phyloP scores from a whole-genome alignment of 768 basidiomycete species.

The Tubosaeta sp. region DNA sequence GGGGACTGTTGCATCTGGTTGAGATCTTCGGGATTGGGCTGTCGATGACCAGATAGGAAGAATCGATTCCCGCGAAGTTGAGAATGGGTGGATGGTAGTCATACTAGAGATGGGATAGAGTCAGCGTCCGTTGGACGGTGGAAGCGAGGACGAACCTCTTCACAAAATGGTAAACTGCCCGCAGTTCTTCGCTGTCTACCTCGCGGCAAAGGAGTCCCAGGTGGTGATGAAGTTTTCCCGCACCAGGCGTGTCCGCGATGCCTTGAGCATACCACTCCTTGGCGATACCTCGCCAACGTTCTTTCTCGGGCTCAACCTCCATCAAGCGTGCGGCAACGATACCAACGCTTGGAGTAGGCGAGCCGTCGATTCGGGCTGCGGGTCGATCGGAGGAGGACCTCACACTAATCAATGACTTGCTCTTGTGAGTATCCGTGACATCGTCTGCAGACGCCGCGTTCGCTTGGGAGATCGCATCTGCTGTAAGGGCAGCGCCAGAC shows the following conservation, averaged over 20 bases:
- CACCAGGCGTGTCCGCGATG: slow-evolving; percentile 85
- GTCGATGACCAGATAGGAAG: slow-evolving; percentile 81
- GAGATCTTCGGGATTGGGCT: slow-evolving; percentile 57
- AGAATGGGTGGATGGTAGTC: slow-evolving; percentile 86
- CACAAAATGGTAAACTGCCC: slow-evolving; percentile 88
- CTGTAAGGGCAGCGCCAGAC: slow-evolving; percentile 44
- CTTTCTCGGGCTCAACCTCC: slow-evolving; percentile 87
- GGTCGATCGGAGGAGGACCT: slow-evolving; percentile 42
- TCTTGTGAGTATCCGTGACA: slow-evolving; percentile 31
- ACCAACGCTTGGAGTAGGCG: slow-evolving; percentile 76
- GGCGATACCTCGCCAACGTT: slow-evolving; percentile 86
- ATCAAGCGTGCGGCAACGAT: slow-evolving; percentile 74
- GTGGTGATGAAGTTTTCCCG: slow-evolving; percentile 92
- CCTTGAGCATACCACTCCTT: slow-evolving; percentile 91
- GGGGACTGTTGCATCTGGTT: slow-evolving; percentile 66
- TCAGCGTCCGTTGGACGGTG: slow-evolving; percentile 3
- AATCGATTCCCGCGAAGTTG: slow-evolving; percentile 84
- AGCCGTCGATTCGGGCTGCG: slow-evolving; percentile 58
- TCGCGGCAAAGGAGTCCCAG: slow-evolving; percentile 85
- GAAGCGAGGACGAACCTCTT: slow-evolving; percentile 64
- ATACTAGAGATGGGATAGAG: slow-evolving; percentile 49
- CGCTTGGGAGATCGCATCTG: slow-evolving; percentile 51
- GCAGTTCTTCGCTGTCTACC: slow-evolving; percentile 73
- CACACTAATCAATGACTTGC: slow-evolving; percentile 27
- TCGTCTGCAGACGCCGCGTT: slow-evolving; percentile 29